These are phyloP conservation scores for Scheffersomyces illinoinensis DNA, from an alignment of 1,139 yeast species.

Conservation along the genomic window DNA sequence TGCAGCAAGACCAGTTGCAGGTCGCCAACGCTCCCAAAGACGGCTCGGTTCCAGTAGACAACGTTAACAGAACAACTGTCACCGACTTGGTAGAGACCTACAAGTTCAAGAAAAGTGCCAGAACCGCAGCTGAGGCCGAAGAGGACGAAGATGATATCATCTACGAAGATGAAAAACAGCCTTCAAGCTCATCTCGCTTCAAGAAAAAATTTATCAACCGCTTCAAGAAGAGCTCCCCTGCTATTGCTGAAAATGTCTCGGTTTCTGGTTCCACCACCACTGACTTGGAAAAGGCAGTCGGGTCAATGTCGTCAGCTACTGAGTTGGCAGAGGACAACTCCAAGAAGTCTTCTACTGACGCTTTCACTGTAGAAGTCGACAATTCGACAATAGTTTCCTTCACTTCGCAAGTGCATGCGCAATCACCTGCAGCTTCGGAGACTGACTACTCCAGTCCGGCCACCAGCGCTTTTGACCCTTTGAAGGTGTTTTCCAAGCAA, in stretches of 20 bases:
- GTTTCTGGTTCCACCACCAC: neutral
- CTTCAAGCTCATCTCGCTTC: slow-evolving; percentile 3
- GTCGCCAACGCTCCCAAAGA: slow-evolving; percentile 23
- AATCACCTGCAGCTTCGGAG: neutral
- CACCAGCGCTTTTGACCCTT: slow-evolving; percentile 39
- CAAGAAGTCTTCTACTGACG: slow-evolving; percentile 5
- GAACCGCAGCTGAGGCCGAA: slow-evolving; percentile 1
- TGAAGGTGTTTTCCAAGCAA: slow-evolving; percentile 49
- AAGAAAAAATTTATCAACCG: slow-evolving; percentile 15
- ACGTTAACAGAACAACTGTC: slow-evolving; percentile 24
- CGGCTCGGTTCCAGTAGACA: slow-evolving; percentile 22
- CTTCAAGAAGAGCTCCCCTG: slow-evolving; percentile 8
- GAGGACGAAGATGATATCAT: slow-evolving; percentile 5
- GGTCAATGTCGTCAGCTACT: neutral
- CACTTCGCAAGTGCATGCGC: neutral
- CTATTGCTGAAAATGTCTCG: neutral
- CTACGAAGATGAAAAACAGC: slow-evolving; percentile 6
- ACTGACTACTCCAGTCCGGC: slow-evolving; percentile 17
- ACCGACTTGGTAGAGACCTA: slow-evolving; percentile 25
- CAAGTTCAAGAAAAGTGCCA: slow-evolving; percentile 5
- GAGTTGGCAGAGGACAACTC: neutral
- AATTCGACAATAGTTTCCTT: slow-evolving; percentile 9
- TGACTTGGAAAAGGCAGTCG: slow-evolving; percentile 1
- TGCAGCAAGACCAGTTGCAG: slow-evolving; percentile 38
- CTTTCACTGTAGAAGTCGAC: slow-evolving; percentile 7